A percentile compares a stretch with the other conserved stretches of the same genome.
These are phyloP conservation scores for Zea luxurians DNA, from an alignment of 176 grass and related monocot species.

Conservation along the genomic window DNA sequence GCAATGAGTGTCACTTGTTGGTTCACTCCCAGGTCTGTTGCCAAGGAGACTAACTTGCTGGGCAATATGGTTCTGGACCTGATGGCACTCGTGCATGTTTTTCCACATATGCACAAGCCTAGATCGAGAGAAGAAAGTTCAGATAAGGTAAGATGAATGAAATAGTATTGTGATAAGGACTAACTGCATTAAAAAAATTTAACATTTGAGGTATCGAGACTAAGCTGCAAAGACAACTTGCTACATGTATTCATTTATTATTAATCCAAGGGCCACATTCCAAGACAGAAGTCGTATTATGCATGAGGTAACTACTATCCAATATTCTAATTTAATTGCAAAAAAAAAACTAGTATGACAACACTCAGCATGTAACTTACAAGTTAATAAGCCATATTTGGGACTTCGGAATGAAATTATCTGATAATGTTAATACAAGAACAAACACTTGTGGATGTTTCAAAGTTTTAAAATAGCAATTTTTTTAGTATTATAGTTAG, in stretches of 20 bases:
- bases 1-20: constrained; percentile 75
- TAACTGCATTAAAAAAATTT: constrained; percentile 16
- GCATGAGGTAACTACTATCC: too few relatives aligned
- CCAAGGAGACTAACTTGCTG: constrained; percentile 72
- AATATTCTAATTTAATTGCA: constrained; percentile 19
- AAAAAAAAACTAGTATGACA: constrained; percentile 18
- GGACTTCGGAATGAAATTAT: constrained; percentile 13
- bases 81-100: constrained; percentile 92
- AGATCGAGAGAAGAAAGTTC: constrained; percentile 36
- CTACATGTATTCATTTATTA: neutral
- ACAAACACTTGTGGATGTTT: neutral
- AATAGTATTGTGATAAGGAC: constrained; percentile 13
- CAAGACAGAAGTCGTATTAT: too few relatives aligned
- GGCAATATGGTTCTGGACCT: constrained; percentile 80
- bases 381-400: constrained; percentile 7
- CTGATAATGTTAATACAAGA: neutral
- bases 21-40: constrained; percentile 62
- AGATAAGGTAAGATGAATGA: constrained; percentile 15
- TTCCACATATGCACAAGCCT: constrained; percentile 96
- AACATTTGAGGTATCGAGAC: constrained; percentile 1
- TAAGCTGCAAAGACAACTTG: constrained; percentile 16
- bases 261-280: neutral
- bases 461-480: constrained; percentile 1
- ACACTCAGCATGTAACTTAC: neutral
- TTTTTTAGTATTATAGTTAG: constrained; percentile 27